phyloP scores from a whole-genome alignment of 106 monocot species.

The Xerophyta viscosa region DNA sequence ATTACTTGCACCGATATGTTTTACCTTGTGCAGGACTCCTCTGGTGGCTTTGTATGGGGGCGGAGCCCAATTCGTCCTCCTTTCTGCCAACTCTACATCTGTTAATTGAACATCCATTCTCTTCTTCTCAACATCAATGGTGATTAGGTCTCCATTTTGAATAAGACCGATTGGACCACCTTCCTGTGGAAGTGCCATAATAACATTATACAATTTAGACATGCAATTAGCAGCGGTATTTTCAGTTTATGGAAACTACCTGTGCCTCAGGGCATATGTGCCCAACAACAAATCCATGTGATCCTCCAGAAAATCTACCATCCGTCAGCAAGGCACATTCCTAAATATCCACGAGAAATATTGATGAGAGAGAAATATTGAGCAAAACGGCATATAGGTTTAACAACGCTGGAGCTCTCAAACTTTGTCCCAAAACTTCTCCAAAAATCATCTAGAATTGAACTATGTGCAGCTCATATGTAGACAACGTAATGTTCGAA shows the following conservation, averaged over 20 bases:
- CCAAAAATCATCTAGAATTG: no score
- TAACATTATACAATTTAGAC: not conserved
- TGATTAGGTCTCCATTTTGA: conserved; percentile 79
- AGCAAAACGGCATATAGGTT: no score
- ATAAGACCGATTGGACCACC: conserved; percentile 93
- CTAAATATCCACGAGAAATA: no score
- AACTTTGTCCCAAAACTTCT: no score
- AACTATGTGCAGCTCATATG: no score
- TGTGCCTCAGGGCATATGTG: conserved; percentile 98
- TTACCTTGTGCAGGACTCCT: conserved; percentile 90
- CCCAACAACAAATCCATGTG: conserved; percentile 98
- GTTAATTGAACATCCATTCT: conserved; percentile 75
- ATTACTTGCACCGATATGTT: no score
- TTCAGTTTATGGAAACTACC: conserved; percentile 24
- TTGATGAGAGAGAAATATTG: no score
- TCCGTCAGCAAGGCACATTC: conserved; percentile 93
- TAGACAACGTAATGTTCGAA: no score
- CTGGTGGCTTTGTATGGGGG: conserved; percentile 56
- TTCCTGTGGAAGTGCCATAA: conserved; percentile 39
- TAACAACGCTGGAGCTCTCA: no score
- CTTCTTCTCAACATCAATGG: conserved; percentile 70
- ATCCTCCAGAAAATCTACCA: conserved; percentile 98
- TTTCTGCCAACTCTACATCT: conserved; percentile 59
- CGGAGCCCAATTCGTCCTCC: conserved; percentile 63
- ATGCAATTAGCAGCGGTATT: no score